Conservation (phyloP, 2,329 filamentous ascomycete genomes). For the Talaromyces albobiverticillius region DNA sequence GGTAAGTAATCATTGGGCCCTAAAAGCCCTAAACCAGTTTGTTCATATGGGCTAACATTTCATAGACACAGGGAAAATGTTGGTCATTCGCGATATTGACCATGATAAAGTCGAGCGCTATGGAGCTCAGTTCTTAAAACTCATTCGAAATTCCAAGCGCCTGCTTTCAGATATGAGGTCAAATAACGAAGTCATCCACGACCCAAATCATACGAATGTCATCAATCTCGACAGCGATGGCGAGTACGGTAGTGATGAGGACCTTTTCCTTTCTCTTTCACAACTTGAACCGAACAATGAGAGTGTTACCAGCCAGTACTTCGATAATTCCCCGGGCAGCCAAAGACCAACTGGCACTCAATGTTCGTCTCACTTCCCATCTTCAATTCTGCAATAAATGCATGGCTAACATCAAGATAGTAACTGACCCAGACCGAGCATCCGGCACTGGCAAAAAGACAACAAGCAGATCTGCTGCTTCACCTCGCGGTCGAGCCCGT, state of each 20-base stretch:
- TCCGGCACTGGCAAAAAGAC: constrained; percentile 1
- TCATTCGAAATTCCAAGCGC: constrained; percentile 37
- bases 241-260: constrained; percentile 32
- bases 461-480: constrained; percentile 5
- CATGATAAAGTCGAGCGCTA: constrained; percentile 44
- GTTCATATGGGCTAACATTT: constrained; percentile 15
- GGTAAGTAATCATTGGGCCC: constrained; percentile 31
- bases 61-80: constrained; percentile 38
- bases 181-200: constrained; percentile 45
- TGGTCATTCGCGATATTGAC: constrained; percentile 41
- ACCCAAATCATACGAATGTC: constrained; percentile 46
- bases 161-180: constrained; percentile 43
- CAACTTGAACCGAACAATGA: constrained; percentile 8
- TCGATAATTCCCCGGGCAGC: constrained; percentile 20
- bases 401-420: constrained; percentile 5
- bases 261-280: constrained; percentile 28
- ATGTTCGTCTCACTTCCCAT: neutral
- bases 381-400: neutral
- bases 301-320: constrained; percentile 33
- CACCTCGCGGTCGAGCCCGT: constrained; percentile 6
- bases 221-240: constrained; percentile 43
- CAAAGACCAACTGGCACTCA: constrained; percentile 6
- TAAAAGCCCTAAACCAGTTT: neutral
- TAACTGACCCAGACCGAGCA: constrained; percentile 4
- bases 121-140: constrained; percentile 41